These are phyloP conservation scores for Dichotomocladium elegans DNA, from an alignment of 371 early-diverging fungal genomes.

Conservation along the genomic window DNA sequence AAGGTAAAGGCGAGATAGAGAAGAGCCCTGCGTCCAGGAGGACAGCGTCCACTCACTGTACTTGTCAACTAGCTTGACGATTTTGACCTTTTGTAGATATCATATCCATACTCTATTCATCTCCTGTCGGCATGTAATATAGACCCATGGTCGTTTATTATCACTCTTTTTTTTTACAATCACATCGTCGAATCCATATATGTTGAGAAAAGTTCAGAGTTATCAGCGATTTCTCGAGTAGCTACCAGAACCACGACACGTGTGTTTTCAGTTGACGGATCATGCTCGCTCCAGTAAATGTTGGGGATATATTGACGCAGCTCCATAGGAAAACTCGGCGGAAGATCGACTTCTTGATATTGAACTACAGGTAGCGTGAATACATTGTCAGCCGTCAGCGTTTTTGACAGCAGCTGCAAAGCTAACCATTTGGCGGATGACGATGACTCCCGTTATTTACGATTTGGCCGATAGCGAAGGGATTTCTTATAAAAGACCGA, in stretches of 20 bases:
- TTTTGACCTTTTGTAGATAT: conserved; percentile 58
- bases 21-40: too few species aligned
- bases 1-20: conserved; percentile 61
- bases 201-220: conserved; percentile 51
- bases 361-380: conserved; percentile 21
- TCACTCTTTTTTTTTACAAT: not conserved
- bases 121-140: not conserved
- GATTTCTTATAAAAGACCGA: conserved; percentile 27
- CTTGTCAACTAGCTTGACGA: conserved; percentile 52
- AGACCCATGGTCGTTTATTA: not conserved
- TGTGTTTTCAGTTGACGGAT: conserved; percentile 6
- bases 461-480: conserved; percentile 53
- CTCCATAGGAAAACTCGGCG: conserved; percentile 31
- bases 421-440: conserved; percentile 41
- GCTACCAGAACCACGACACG: conserved; percentile 43
- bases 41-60: not conserved
- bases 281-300: conserved; percentile 25
- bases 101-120: not conserved
- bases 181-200: conserved; percentile 47
- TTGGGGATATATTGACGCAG: conserved; percentile 51
- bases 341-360: conserved; percentile 53
- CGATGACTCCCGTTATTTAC: conserved; percentile 45
- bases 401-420: too few species aligned
- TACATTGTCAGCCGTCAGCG: not conserved
- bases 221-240: conserved; percentile 27